Conservation (phyloP, 169 alveolate species). For the Sarcocystis neurona region DNA sequence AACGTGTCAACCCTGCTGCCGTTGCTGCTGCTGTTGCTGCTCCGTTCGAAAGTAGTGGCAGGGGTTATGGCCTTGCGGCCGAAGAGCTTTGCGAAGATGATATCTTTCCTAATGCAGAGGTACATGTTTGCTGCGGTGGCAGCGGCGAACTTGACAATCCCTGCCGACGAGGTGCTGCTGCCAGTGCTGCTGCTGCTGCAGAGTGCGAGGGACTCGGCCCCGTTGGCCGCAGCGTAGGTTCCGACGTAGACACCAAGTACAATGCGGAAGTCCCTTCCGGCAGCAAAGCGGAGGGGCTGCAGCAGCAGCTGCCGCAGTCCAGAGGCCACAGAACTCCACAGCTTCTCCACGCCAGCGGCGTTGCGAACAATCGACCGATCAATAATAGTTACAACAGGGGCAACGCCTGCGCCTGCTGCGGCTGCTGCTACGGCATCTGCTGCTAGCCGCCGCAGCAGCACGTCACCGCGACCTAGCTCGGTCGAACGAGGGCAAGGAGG, state of each 20-base stretch:
- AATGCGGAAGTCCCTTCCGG: constrained; percentile 36
- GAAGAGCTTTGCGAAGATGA: constrained; percentile 49
- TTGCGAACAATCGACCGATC: constrained; percentile 30
- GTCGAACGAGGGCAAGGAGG: too few species aligned
- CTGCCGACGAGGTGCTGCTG: background rate
- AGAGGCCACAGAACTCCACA: background rate
- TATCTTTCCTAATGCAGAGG: constrained; percentile 56
- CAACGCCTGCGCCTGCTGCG: constrained; percentile 30
- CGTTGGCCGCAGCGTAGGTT: constrained; percentile 59
- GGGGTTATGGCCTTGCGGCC: background rate
- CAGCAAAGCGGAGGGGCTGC: background rate
- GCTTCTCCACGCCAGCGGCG: constrained; percentile 12
- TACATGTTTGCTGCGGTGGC: constrained; percentile 42
- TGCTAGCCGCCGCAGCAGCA: background rate
- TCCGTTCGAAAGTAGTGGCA: background rate
- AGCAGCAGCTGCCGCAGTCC: background rate
- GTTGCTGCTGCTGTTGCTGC: background rate
- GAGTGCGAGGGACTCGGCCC: constrained; percentile 36
- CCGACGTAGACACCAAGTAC: constrained; percentile 56
- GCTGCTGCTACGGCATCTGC: constrained; percentile 47
- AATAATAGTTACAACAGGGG: constrained; percentile 38
- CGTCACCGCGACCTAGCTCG: too few species aligned
- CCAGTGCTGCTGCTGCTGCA: background rate
- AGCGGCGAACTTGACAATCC: background rate
- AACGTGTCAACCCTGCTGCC: background rate